Percentiles rank a stretch among this genome's conserved stretches.
These are phyloP conservation scores for Pseudocercospora crystallina DNA, from an alignment of 2,329 filamentous ascomycete species.

Conservation along the genomic window DNA sequence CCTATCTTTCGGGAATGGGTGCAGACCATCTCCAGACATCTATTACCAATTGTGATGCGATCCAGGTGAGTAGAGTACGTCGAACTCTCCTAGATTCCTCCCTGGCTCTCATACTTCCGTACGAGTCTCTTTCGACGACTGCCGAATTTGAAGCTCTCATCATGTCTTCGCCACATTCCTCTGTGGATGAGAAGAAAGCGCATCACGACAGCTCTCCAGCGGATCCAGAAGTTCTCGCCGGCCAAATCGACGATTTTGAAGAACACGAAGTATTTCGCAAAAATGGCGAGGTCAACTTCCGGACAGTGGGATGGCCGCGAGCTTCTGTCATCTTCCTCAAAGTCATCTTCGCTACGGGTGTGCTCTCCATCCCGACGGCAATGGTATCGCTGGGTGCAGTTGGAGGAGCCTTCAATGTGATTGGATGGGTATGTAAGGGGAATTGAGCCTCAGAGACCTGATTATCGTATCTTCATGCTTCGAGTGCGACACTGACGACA, in stretches of 20 bases:
- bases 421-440: slow-evolving; percentile 42
- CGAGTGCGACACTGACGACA: no score
- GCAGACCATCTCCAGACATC: background rate
- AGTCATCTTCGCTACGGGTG: slow-evolving; percentile 52
- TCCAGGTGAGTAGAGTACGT: background rate
- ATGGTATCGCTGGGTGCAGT: slow-evolving; percentile 51
- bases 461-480: no score
- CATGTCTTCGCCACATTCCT: slow-evolving; percentile 4
- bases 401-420: slow-evolving; percentile 48
- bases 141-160: background rate
- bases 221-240: slow-evolving; percentile 8
- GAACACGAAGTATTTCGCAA: slow-evolving; percentile 53
- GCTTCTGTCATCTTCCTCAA: slow-evolving; percentile 56
- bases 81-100: background rate
- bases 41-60: background rate
- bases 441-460: no score
- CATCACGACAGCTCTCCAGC: slow-evolving; percentile 11
- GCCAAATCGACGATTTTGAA: slow-evolving; percentile 31
- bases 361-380: slow-evolving; percentile 50
- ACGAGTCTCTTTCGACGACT: background rate
- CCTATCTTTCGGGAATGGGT: background rate
- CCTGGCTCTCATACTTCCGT: background rate
- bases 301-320: slow-evolving; percentile 54
- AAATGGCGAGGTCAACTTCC: slow-evolving; percentile 52
- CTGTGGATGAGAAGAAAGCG: slow-evolving; percentile 17